A percentile compares a stretch with the other conserved stretches of the same genome.
phyloP scores from a whole-genome alignment of 371 early-diverging fungal genomes.

The Smittium mucronatum region DNA sequence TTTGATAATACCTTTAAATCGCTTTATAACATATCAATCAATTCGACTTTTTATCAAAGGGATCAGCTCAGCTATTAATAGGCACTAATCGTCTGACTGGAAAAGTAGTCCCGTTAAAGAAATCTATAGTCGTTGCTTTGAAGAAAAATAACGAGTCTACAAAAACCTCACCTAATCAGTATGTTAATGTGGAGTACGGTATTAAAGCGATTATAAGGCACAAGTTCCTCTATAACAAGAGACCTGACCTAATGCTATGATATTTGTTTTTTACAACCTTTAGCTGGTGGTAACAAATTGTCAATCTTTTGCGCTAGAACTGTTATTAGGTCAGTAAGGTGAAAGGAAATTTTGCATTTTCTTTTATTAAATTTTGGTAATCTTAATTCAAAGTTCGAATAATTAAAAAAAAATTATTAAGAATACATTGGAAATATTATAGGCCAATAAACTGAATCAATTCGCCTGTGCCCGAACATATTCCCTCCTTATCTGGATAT shows the following conservation, averaged over 20 bases:
- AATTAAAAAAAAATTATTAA: too few relatives aligned
- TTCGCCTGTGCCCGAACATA: too few relatives aligned
- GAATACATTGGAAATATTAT: too few relatives aligned
- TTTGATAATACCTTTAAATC: too few relatives aligned
- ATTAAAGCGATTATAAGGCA: constrained; percentile 26
- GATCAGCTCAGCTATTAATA: constrained; percentile 17
- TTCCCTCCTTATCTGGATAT: too few relatives aligned
- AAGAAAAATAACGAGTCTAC: constrained; percentile 7
- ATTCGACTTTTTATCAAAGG: constrained; percentile 19
- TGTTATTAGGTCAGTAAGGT: too few relatives aligned
- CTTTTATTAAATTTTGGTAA: too few relatives aligned
- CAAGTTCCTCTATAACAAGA: constrained; percentile 30
- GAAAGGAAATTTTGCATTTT: too few relatives aligned
- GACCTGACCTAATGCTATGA: constrained; percentile 20
- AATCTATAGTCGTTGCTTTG: constrained; percentile 24
- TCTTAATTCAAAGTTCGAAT: too few relatives aligned
- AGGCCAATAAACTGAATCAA: too few relatives aligned
- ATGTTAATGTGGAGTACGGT: constrained; percentile 12
- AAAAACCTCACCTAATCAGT: not conserved
- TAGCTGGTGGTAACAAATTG: not conserved
- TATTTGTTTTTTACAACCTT: not conserved
- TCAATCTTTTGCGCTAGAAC: too few relatives aligned
- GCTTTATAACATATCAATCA: not conserved
- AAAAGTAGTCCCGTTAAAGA: constrained; percentile 21
- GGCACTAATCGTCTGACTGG: constrained; percentile 26